A percentile compares a stretch with the other conserved stretches of the same genome.
phyloP scores from a whole-genome alignment of 2,329 filamentous ascomycete species.

The Fusarium fracticaudum region DNA sequence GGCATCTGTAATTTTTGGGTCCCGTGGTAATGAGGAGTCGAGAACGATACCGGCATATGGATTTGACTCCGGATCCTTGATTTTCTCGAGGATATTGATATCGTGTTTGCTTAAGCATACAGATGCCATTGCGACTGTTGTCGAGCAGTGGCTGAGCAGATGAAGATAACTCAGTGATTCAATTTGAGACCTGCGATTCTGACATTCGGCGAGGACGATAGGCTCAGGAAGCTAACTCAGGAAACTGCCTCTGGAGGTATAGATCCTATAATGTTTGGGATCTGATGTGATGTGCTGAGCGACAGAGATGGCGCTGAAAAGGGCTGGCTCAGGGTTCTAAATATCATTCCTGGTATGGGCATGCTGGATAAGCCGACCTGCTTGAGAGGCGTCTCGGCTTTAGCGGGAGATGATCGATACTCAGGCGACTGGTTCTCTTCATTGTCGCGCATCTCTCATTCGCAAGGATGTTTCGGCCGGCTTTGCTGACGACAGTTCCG shows the following conservation, averaged over 20 bases:
- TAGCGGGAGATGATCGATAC: conserved; percentile 17
- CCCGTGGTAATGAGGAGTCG: conserved; percentile 63
- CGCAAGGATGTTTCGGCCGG: conserved; percentile 27
- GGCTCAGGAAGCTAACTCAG: neutral
- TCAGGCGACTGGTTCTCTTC: conserved; percentile 10
- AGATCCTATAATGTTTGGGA: conserved; percentile 2
- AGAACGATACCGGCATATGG: conserved; percentile 64
- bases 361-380: conserved; percentile 22
- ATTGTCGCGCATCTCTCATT: conserved; percentile 10
- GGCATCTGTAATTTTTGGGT: conserved; percentile 64
- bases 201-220: neutral
- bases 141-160: conserved; percentile 5
- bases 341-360: conserved; percentile 23
- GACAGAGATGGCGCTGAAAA: conserved; percentile 11
- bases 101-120: conserved; percentile 65
- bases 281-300: conserved; percentile 5
- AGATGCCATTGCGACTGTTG: conserved; percentile 54
- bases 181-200: neutral
- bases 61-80: conserved; percentile 72
- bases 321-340: conserved; percentile 15
- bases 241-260: neutral
- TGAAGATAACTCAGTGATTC: neutral
- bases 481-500: conserved; percentile 30
- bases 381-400: conserved; percentile 29
- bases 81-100: conserved; percentile 71